Percentiles rank a stretch among this genome's conserved stretches.
Conservation (phyloP, 805 yeast genomes). For the Diddensiella caesifluorescens region DNA sequence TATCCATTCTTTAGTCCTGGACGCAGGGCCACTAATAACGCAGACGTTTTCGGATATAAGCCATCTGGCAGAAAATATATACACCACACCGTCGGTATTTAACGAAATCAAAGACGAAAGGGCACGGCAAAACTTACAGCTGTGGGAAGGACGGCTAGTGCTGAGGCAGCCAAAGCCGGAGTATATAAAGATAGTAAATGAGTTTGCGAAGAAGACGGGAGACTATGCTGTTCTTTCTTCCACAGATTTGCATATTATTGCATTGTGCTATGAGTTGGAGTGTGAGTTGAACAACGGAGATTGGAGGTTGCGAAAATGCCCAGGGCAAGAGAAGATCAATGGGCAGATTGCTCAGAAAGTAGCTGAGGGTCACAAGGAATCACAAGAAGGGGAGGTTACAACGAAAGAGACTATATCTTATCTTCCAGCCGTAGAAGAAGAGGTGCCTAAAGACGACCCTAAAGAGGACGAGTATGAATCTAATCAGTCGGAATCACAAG, state of each 20-base stretch:
- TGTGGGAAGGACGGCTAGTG: slow-evolving; percentile 74
- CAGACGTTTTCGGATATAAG: slow-evolving; percentile 72
- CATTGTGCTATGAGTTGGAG: slow-evolving; percentile 85
- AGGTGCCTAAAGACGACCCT: background rate
- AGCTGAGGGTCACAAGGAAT: slow-evolving; percentile 3
- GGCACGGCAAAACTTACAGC: slow-evolving; percentile 67
- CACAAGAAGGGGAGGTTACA: no score
- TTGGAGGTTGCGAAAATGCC: slow-evolving; percentile 62
- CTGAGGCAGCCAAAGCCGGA: slow-evolving; percentile 69
- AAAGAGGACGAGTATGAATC: background rate
- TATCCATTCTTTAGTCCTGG: slow-evolving; percentile 61
- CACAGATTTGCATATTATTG: slow-evolving; percentile 89
- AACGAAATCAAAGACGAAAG: slow-evolving; percentile 81
- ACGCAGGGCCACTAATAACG: slow-evolving; percentile 92
- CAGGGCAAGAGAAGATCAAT: slow-evolving; percentile 40
- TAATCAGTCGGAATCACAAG: slow-evolving; percentile 1
- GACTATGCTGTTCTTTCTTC: slow-evolving; percentile 82
- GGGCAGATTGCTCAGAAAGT: slow-evolving; percentile 12
- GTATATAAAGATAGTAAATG: slow-evolving; percentile 58
- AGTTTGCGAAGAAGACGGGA: slow-evolving; percentile 84
- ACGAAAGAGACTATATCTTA: no score
- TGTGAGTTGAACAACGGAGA: slow-evolving; percentile 63
- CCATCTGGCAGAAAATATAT: slow-evolving; percentile 63
- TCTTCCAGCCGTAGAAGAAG: no score
- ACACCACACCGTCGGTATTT: slow-evolving; percentile 88